These are phyloP conservation scores for Xylaria multiplex DNA, from an alignment of 2,329 filamentous ascomycete genomes.

Conservation along the genomic window DNA sequence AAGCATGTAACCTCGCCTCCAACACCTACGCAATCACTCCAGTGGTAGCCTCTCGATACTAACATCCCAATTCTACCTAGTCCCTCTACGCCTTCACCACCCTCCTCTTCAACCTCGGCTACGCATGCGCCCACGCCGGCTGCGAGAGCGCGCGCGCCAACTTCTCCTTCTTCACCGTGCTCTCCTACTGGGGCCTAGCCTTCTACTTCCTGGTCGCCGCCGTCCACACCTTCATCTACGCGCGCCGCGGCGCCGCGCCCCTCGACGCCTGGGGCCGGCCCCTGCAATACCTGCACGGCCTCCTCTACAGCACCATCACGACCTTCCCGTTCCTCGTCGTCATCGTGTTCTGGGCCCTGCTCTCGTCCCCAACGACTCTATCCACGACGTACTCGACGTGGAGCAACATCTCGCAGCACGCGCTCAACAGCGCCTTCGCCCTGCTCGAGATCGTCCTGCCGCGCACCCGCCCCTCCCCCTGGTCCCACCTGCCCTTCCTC, in stretches of 20 bases:
- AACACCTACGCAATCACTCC: not conserved
- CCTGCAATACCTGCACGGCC: constrained; percentile 71
- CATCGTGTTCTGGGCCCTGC: constrained; percentile 74
- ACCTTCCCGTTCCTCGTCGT: constrained; percentile 76
- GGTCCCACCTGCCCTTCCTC: constrained; percentile 73
- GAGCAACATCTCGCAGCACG: constrained; percentile 78
- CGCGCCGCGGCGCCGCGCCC: constrained; percentile 61
- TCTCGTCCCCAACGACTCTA: constrained; percentile 74
- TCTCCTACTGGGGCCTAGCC: constrained; percentile 83
- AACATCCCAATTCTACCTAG: constrained; percentile 40
- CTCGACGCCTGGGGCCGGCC: constrained; percentile 68
- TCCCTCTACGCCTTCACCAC: constrained; percentile 75
- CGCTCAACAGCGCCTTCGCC: constrained; percentile 76
- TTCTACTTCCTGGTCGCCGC: constrained; percentile 80
- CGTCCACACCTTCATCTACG: constrained; percentile 76
- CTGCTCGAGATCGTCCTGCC: constrained; percentile 79
- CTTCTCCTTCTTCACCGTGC: constrained; percentile 85
- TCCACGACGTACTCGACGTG: constrained; percentile 63
- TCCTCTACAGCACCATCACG: constrained; percentile 71
- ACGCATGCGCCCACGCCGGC: constrained; percentile 66
- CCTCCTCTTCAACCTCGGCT: constrained; percentile 75
- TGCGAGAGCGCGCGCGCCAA: constrained; percentile 60
- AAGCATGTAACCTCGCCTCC: not conserved
- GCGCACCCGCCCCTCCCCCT: constrained; percentile 67
- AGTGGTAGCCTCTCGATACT: not conserved